A percentile compares a stretch with the other conserved stretches of the same genome.
phyloP scores from a whole-genome alignment of 805 yeast genomes.

The Ogataea methanolica region DNA sequence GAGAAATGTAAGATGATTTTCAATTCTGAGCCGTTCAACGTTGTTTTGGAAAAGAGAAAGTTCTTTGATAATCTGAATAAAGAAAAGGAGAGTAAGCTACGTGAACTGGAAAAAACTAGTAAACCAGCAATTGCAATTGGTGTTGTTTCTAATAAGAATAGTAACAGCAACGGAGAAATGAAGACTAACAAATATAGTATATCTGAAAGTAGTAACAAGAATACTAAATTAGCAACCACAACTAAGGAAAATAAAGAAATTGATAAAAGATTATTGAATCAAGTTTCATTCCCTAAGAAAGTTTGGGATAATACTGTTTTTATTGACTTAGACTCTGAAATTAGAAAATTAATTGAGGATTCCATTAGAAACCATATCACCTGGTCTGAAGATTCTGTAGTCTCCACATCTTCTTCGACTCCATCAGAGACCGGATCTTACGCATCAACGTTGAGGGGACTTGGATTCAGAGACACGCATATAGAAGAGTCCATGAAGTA shows the following conservation, averaged over 20 bases:
- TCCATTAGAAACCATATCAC: slow-evolving; percentile 52
- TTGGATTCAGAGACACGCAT: slow-evolving; percentile 72
- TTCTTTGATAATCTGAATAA: slow-evolving; percentile 37
- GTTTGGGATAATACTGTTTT: slow-evolving; percentile 70
- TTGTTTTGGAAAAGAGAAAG: slow-evolving; percentile 54
- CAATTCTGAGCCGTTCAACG: slow-evolving; percentile 72
- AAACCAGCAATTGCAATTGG: slow-evolving; percentile 42
- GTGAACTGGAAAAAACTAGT: slow-evolving; percentile 46
- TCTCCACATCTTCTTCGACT: too few relatives aligned
- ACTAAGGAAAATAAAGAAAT: slow-evolving; percentile 1
- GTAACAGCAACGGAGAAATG: neutral
- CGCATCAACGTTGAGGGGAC: slow-evolving; percentile 17
- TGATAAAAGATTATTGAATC: slow-evolving; percentile 6
- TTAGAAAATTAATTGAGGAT: slow-evolving; percentile 58
- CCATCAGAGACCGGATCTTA: neutral
- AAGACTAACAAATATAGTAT: neutral
- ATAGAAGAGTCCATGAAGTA: slow-evolving; percentile 67
- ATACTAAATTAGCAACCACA: neutral
- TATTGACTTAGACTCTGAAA: slow-evolving; percentile 61
- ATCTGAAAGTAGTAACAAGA: neutral
- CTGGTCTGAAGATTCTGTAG: slow-evolving; percentile 39
- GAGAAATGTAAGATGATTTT: slow-evolving; percentile 47
- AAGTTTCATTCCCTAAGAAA: slow-evolving; percentile 40
- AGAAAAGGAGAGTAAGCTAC: slow-evolving; percentile 40
- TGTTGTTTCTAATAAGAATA: neutral